Conservation (phyloP, 306 rosid species). For the Hippophae tibetana region DNA sequence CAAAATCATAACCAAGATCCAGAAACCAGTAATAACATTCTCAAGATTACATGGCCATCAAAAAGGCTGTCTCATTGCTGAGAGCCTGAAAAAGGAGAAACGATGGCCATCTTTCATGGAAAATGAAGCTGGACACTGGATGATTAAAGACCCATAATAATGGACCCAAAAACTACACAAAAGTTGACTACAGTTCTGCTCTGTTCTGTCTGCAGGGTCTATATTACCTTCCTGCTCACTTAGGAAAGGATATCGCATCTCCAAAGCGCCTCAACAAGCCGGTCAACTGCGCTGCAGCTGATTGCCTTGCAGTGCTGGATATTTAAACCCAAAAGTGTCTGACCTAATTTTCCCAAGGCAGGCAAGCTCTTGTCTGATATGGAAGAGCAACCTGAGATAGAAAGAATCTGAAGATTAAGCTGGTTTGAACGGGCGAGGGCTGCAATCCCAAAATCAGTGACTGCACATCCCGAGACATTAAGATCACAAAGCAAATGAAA, state of each 20-base stretch:
- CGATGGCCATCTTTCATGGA: constrained; percentile 50
- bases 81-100: constrained; percentile 37
- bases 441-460: constrained; percentile 59
- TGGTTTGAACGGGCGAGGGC: constrained; percentile 43
- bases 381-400: constrained; percentile 52
- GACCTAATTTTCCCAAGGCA: constrained; percentile 48
- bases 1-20: constrained; percentile 37
- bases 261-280: constrained; percentile 55
- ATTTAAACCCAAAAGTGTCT: constrained; percentile 65
- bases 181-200: constrained; percentile 31
- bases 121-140: constrained; percentile 46
- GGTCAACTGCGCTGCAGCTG: constrained; percentile 41
- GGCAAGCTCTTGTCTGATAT: constrained; percentile 55
- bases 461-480: constrained; percentile 56
- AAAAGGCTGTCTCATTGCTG: constrained; percentile 20
- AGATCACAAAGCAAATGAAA: constrained; percentile 62
- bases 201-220: not conserved
- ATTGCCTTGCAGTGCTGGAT: constrained; percentile 60
- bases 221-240: constrained; percentile 16
- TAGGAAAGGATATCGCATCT: constrained; percentile 70
- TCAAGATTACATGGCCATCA: constrained; percentile 43
- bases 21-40: constrained; percentile 40
- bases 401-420: constrained; percentile 56
- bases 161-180: constrained; percentile 69
- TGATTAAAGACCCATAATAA: constrained; percentile 53